Base-by-base conservation (phyloP, 31 red algal genomes). In the Asparagopsis taxiformis region DNA sequence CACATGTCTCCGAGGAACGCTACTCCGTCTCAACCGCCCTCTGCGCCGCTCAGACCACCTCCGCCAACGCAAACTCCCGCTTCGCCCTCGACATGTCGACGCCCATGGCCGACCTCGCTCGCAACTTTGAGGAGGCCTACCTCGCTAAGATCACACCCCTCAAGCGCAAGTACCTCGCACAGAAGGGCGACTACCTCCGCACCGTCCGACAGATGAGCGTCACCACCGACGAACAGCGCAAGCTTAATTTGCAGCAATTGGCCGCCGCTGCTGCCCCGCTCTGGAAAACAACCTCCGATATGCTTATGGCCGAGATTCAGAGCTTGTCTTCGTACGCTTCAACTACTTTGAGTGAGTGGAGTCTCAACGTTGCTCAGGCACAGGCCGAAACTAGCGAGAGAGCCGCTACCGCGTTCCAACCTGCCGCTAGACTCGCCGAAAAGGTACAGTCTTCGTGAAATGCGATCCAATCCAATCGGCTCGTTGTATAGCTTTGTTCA, bases 361-460 rank as follows among this genome's bases (percentile, higher is more conserved):
- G 59, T 5, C 70, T 85, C 1, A 85, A 85, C 19, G 60, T 85
- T n/a, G 81, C 81, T 44, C 81, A 85, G 53, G 81, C 81, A 24
- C 41, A 85, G 25, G 59, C 69, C 3, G 81, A 74, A 20, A 85
- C 81, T 51, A 65, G 30, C 4, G 22, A 29, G 21, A 56, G 70
- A 65, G 38, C 81, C 17, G 81, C 81, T 21, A 50, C 49, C 17
- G 32, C 68, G 28, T 85, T 63, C 38, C 58, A 75, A 35, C 37
- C 35, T 39, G 59, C 70, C 34, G 81, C 81, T 33, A 56, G 44
- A 9, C 34, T 65, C 26, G 81, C 81, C 8, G 81, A 74, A 37
- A 51, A 71, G 29, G 79, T 67, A 4, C 79, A 84, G 39, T 66
- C 74, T 32, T 11, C 22, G n/a, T 62, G 59, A 62, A 17, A 0